Percentiles rank a stretch among this genome's conserved stretches.
These are phyloP conservation scores for Oxyria digyna DNA, from an alignment of 148 eudicot species.

Conservation along the genomic window DNA sequence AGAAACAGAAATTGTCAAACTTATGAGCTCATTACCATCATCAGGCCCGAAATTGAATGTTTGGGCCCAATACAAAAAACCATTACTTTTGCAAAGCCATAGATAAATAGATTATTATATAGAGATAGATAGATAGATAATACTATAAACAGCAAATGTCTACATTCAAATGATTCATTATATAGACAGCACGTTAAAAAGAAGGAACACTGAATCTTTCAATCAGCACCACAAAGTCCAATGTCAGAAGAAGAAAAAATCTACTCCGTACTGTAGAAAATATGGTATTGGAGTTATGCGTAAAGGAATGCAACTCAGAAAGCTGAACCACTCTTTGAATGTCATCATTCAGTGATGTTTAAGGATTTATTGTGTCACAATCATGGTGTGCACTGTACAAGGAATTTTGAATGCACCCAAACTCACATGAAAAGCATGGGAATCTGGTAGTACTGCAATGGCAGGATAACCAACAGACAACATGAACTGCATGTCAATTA, in stretches of 20 bases:
- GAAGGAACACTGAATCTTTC: constrained; percentile 4
- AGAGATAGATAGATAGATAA: no score
- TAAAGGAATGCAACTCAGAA: no score
- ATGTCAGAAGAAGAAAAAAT: not conserved
- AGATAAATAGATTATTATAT: no score
- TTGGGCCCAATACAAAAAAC: no score
- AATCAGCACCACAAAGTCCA: not conserved
- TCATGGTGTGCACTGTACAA: not conserved
- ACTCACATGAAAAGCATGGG: not conserved
- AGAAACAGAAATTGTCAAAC: no score
- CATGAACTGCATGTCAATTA: not conserved
- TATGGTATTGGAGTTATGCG: no score
- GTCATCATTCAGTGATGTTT: not conserved
- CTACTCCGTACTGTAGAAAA: no score
- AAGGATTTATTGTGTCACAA: not conserved
- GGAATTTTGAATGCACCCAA: not conserved
- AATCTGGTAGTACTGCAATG: not conserved
- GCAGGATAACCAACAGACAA: not conserved
- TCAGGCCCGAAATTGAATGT: no score
- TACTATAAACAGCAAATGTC: not conserved
- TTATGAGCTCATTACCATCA: no score
- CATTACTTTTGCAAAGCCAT: no score
- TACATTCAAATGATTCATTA: not conserved
- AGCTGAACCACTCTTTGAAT: not conserved
- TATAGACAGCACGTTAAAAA: constrained; percentile 1